Evolutionary conservation across 768 basidiomycete species (phyloP).

Genomic region (Strobilomyces echinocephalus): DNA sequence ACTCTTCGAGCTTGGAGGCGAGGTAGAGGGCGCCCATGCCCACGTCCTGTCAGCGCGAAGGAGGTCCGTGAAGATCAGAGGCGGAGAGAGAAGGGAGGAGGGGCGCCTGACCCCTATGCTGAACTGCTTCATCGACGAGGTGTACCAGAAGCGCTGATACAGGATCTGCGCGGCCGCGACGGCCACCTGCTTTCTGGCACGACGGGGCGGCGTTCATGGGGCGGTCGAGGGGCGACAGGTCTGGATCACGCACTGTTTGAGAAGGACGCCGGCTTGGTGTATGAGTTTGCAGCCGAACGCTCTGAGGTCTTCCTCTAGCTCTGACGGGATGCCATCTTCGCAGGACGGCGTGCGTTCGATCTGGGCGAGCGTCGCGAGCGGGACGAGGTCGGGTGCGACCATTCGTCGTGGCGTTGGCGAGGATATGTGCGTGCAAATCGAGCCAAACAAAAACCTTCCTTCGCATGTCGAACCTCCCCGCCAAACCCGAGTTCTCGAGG

Average conservation of each 20-base stretch:
- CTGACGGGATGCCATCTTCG: conserved; percentile 74
- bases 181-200: conserved; percentile 84
- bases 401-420: conserved; percentile 22
- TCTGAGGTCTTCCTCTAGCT: conserved; percentile 84
- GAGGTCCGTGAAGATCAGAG: conserved; percentile 7
- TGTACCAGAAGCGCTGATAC: conserved; percentile 96
- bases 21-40: conserved; percentile 87
- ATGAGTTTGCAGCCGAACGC: conserved; percentile 92
- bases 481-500: conserved; percentile 30
- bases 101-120: conserved; percentile 71
- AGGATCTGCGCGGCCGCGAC: conserved; percentile 95
- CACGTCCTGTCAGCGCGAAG: conserved; percentile 54
- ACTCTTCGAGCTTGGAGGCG: conserved; percentile 90
- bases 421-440: conserved; percentile 6
- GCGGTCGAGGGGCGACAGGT: neutral
- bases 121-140: conserved; percentile 91
- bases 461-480: conserved; percentile 27
- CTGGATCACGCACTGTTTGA: conserved; percentile 69
- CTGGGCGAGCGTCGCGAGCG: conserved; percentile 78
- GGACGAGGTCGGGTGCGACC: conserved; percentile 54
- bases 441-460: conserved; percentile 23
- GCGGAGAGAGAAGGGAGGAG: conserved; percentile 13
- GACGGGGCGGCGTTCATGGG: conserved; percentile 5
- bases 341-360: conserved; percentile 75
- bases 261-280: conserved; percentile 87